These are phyloP conservation scores for Cercospora zeae-maydis DNA, from an alignment of 2,329 filamentous ascomycete species.

Conservation along the genomic window DNA sequence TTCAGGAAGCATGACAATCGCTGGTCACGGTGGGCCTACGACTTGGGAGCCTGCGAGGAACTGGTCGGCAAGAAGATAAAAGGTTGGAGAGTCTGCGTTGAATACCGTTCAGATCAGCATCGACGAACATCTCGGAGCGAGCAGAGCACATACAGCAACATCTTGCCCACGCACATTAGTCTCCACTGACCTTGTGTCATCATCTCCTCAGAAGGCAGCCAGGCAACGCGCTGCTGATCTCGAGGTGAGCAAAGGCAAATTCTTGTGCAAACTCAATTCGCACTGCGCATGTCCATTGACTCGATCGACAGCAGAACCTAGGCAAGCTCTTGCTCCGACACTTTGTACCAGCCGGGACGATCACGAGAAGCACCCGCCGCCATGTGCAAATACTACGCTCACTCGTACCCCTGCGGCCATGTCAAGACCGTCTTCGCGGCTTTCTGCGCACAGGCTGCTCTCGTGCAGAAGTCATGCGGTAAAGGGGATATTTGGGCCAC, in stretches of 20 bases:
- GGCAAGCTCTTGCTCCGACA: neutral
- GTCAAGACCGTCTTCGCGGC: constrained; percentile 40
- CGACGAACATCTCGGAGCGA: neutral
- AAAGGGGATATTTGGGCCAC: constrained; percentile 38
- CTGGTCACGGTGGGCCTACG: neutral
- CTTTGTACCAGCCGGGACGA: neutral
- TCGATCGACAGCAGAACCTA: neutral
- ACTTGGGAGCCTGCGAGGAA: neutral
- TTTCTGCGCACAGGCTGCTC: constrained; percentile 34
- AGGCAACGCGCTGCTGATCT: neutral
- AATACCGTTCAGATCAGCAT: neutral
- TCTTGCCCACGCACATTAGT: neutral
- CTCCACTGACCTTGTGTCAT: neutral
- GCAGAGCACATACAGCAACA: neutral
- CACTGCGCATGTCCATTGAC: neutral
- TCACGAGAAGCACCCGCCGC: neutral
- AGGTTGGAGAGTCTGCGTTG: neutral
- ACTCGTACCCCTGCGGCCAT: constrained; percentile 46
- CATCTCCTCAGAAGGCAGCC: neutral
- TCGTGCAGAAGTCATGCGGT: constrained; percentile 35
- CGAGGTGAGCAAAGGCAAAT: neutral
- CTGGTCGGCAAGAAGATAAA: neutral
- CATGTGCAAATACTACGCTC: constrained; percentile 50
- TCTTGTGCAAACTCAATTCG: neutral
- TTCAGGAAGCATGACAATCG: constrained; percentile 17